Base-by-base conservation (phyloP, 495 filamentous ascomycete genomes). In the Articulospora tetracladia region DNA sequence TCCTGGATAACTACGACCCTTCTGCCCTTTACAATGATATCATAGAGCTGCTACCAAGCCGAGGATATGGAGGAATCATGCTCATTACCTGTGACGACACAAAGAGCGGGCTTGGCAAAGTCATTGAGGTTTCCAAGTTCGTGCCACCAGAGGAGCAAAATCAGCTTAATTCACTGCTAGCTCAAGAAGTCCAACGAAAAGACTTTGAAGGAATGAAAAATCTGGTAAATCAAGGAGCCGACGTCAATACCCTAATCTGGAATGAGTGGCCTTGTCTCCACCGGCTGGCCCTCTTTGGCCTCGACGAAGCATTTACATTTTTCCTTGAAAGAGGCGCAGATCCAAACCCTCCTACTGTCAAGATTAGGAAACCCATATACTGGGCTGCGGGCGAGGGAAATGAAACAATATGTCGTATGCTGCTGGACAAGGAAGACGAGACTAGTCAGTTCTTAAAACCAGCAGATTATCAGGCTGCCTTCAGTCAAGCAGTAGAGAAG, bases 301-400 rank as follows among this genome's bases (percentile, higher is more conserved):
- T 64, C 10, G 55, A 59, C n/a, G 56, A 56, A n/a, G 39, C 56
- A 1, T 30, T 65, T 12, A 7, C 26, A 2, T 61, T 65, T 27
- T 41, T 65, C 26, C 53, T 65, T 1, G 58, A 61, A 44, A 15
- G 28, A 4, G 62, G 62, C 3, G 62, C 62, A 30, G 24, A 57
- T 60, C 67, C 68, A 30, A 68, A 64, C 24, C 61, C 61, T 3
- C 49, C 61, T 7, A 23, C 3, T 34, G n/a, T 44, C 13, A 49
- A 48, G 7, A 51, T 57, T 19, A 24, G 30, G 50, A 55, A 55
- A 27, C 56, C 61, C 2, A 11, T 64, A 2, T 55, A 41, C 19
- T 64, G 55, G 55, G 61, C 61, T 48, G 56, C 61, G 0, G 39
- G 30, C 30, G 41, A 30, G 0, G 61, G 56, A 10, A 36, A 59